These are phyloP conservation scores for Mucor mucedo DNA, from an alignment of 371 early-diverging fungal species.

Conservation along the genomic window DNA sequence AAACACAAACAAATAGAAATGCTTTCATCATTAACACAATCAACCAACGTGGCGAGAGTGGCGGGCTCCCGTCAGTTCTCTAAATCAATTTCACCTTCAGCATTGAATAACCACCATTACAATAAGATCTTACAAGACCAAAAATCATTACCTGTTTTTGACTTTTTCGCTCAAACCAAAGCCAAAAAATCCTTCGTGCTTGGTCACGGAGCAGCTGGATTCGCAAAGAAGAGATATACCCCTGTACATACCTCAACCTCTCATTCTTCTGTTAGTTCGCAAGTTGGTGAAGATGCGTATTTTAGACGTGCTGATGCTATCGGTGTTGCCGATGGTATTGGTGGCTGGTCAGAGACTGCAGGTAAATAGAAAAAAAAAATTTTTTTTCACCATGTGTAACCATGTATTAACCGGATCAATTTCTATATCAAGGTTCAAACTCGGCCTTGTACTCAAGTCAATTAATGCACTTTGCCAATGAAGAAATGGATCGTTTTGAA, in stretches of 20 bases:
- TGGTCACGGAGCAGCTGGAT: slow-evolving; percentile 31
- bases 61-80: background rate
- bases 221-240: slow-evolving; percentile 26
- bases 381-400: slow-evolving; percentile 7
- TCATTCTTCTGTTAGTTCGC: slow-evolving; percentile 44
- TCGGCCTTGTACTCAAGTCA: slow-evolving; percentile 88
- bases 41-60: too few relatives aligned
- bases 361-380: slow-evolving; percentile 28
- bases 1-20: too few relatives aligned
- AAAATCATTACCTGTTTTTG: slow-evolving; percentile 30
- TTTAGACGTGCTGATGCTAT: slow-evolving; percentile 78
- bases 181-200: slow-evolving; percentile 25
- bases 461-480: slow-evolving; percentile 89
- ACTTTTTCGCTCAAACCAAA: slow-evolving; percentile 29
- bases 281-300: slow-evolving; percentile 86
- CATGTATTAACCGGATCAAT: slow-evolving; percentile 12
- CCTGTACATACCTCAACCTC: slow-evolving; percentile 6
- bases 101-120: slow-evolving; percentile 16
- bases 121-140: background rate
- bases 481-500: slow-evolving; percentile 80
- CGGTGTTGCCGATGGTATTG: slow-evolving; percentile 87
- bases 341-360: slow-evolving; percentile 71
- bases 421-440: slow-evolving; percentile 67
- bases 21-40: too few relatives aligned
- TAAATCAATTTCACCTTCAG: slow-evolving; percentile 16